Evolutionary conservation across 306 rosid species (phyloP), one percentile per base, ranked within the genome.

Genomic region (Acacia confusa): DNA sequence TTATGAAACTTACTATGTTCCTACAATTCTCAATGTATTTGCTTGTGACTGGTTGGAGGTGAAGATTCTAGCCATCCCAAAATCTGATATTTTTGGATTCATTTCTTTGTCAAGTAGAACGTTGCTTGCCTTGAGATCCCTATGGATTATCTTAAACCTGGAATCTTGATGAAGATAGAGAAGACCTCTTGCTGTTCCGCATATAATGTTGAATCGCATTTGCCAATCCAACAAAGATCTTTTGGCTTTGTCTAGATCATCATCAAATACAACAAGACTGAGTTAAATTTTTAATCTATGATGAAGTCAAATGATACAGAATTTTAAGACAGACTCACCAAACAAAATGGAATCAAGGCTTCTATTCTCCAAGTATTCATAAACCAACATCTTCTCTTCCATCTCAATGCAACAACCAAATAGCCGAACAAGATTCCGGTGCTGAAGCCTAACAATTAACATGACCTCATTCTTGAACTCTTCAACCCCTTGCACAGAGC

Each of bases 141-240:
- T 89, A 61, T 94, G 97, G 71, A 94, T 94, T 20, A 94, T 94
- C 72, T 90, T 85, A 76, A 91, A 87, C 74, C 97, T 87, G 0
- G 97, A 93, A 87, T 93, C 96, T 58, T 93, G 92, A 52, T 93
- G 97, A 71, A 93, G 86, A 82, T 93, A 93, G 55, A 93, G 94
- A 50, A 93, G 94, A 20, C 97, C 97, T 73, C 96, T 67, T 10
- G 94, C 96, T 63, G 84, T 91, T 57, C 96, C 97, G 4, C 91
- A 79, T 25, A 93, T 84, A 68, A 93, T 91, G 81, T 79, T 85
- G 66, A 88, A 88, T 25, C 97, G 96, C 73, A 44, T 88, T 78
- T 64, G 70, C 97, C 97, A 93, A 3, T 86, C 78, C 12, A 93
- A 58, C n/a, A 77, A 52, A 34, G 88, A 84, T 74, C 74, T 78